These are phyloP conservation scores for Mucor racemosus DNA, from an alignment of 371 early-diverging fungal genomes.

Conservation along the genomic window DNA sequence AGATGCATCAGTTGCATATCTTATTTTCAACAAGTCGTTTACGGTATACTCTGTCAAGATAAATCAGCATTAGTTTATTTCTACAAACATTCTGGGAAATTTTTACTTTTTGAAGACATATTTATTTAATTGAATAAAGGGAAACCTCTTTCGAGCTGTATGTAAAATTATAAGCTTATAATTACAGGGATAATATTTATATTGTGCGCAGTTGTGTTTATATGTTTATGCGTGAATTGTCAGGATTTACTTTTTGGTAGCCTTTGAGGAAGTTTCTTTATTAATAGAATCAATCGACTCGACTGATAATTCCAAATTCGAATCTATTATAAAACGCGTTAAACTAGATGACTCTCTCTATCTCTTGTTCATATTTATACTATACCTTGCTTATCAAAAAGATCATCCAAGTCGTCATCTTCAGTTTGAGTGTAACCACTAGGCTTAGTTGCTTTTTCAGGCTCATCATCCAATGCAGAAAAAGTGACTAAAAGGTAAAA, in stretches of 20 bases:
- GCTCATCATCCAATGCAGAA: slow-evolving; percentile 11
- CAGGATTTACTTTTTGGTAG: neutral
- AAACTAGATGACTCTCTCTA: too few relatives aligned
- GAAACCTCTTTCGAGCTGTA: too few relatives aligned
- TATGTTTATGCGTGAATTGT: too few relatives aligned
- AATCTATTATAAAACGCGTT: neutral
- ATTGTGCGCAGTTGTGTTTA: too few relatives aligned
- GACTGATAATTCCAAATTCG: neutral
- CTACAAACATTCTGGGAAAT: neutral
- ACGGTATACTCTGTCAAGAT: slow-evolving; percentile 12
- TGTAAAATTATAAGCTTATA: too few relatives aligned
- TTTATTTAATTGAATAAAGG: neutral
- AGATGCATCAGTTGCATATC: slow-evolving; percentile 31
- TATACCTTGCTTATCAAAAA: slow-evolving; percentile 30
- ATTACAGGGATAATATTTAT: too few relatives aligned
- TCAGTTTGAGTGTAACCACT: slow-evolving; percentile 14
- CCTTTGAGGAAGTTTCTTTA: neutral
- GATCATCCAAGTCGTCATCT: slow-evolving; percentile 31
- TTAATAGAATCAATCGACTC: neutral
- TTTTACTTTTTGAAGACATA: neutral
- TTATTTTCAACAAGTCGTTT: slow-evolving; percentile 7
- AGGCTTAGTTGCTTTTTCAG: neutral
- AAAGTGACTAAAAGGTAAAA: slow-evolving; percentile 11
- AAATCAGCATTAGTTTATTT: neutral
- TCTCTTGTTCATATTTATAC: too few relatives aligned